Conservation (phyloP, 768 basidiomycete species). For the Cystoderma amianthinum region DNA sequence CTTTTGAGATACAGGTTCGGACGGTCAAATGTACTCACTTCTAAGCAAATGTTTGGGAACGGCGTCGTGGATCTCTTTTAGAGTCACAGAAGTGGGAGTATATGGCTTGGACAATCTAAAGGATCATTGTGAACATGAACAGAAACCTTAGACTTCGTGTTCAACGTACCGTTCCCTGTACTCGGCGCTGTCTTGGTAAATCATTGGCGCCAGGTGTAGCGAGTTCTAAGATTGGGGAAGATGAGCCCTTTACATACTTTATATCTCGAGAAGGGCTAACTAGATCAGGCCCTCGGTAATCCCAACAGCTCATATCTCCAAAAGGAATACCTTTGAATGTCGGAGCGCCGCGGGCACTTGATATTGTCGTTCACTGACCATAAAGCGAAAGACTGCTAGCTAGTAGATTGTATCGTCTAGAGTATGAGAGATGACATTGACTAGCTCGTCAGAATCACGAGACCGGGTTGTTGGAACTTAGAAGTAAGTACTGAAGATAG, state of each 20-base stretch:
- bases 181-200: not conserved
- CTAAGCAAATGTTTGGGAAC: conserved; percentile 47
- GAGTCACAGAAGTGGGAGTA: conserved; percentile 36
- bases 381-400: not conserved
- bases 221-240: not conserved
- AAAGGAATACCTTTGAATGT: not conserved
- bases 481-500: too few relatives aligned
- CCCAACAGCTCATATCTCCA: not conserved
- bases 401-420: too few relatives aligned
- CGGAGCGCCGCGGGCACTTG: not conserved
- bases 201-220: not conserved
- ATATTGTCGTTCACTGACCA: not conserved
- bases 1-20: not conserved
- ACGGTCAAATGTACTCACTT: conserved; percentile 17
- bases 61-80: conserved; percentile 49
- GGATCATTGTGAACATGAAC: not conserved
- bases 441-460: too few relatives aligned
- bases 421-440: too few relatives aligned
- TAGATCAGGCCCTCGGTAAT: not conserved
- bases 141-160: not conserved
- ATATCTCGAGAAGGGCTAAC: not conserved
- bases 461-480: too few relatives aligned
- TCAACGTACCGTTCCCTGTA: not conserved
- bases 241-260: not conserved
- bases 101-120: conserved; percentile 38